Base-by-base conservation (phyloP, 768 basidiomycete genomes). In the Lactarius deliciosus region DNA sequence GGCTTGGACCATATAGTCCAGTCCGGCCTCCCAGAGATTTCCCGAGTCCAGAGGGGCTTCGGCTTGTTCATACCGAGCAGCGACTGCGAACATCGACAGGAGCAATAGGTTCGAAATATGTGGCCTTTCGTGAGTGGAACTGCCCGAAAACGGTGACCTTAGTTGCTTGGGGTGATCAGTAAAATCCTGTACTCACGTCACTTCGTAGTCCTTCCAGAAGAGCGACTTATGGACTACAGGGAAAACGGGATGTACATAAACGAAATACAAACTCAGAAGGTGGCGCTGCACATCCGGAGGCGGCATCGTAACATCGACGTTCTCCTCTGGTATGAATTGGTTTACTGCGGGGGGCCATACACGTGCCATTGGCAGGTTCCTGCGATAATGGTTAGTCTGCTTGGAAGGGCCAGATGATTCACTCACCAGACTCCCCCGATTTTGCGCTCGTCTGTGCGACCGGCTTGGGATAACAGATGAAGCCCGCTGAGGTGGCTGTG, bases 171-270 rank as follows among this genome's bases (percentile, higher is more conserved):
- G 22, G 18, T 38, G 41, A 40, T 43, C 34, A 57, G 8, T 2
- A 32, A 36, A 10, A 54, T 36, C 15, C 5, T 2, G 28, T 36
- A 64, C 71, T 58, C 53, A 72, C 71, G 57, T 34, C 30, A 53
- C 56, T 63, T 71, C 77, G 73, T 85, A 94, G 68, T 90, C 86
- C 20, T 82, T 75, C 70, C 90, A 74, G 75, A 94, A 93, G 25
- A 84, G 82, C 15, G 76, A 77, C 76, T 88, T 90, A 75, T 91
- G 85, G n/a, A 94, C 76, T 56, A 95, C 81, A 8, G 94, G 94
- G 71, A 91, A 90, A 61, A 87, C 81, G 7, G 94, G 92, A 70
- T 96, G 93, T 36, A 90, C 86, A 72, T 92, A 90, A 13, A 84
- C 85, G 76, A 94, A 94, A 75, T 92, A 96, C 9, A 93, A 78